Conservation (phyloP, 2,329 filamentous ascomycete genomes). For the Alternaria tenuissima region DNA sequence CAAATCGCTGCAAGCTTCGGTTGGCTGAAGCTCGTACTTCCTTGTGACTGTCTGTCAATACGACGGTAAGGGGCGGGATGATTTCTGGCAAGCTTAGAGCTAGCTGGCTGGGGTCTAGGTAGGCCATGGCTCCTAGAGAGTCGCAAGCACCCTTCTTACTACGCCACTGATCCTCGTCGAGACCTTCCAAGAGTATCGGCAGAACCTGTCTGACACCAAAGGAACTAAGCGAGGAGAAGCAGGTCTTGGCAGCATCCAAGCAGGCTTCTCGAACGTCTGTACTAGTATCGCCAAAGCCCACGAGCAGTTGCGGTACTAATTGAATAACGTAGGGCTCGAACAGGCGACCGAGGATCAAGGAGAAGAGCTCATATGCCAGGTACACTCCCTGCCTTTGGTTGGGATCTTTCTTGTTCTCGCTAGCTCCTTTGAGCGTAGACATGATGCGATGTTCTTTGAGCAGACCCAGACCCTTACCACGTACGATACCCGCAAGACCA, state of each 20-base stretch:
- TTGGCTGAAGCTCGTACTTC: slow-evolving; percentile 93
- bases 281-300: slow-evolving; percentile 87
- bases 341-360: slow-evolving; percentile 81
- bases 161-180: slow-evolving; percentile 96
- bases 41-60: slow-evolving; percentile 97
- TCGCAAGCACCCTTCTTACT: slow-evolving; percentile 99
- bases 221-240: slow-evolving; percentile 91
- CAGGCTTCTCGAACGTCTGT: slow-evolving; percentile 92
- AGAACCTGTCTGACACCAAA: slow-evolving; percentile 96
- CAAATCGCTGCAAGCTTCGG: slow-evolving; percentile 94
- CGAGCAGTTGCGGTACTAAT: slow-evolving; percentile 88
- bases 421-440: slow-evolving; percentile 77
- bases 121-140: slow-evolving; percentile 96
- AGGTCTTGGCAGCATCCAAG: slow-evolving; percentile 90
- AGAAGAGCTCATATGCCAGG: slow-evolving; percentile 88
- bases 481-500: slow-evolving; percentile 87
- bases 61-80: slow-evolving; percentile 91
- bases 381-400: slow-evolving; percentile 89
- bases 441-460: slow-evolving; percentile 88
- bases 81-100: slow-evolving; percentile 93
- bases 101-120: slow-evolving; percentile 93
- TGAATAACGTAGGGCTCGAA: slow-evolving; percentile 98
- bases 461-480: slow-evolving; percentile 83
- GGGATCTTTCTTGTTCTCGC: slow-evolving; percentile 94
- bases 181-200: slow-evolving; percentile 86